phyloP scores from a whole-genome alignment of 306 rosid species.

The Inga oerstediana region DNA sequence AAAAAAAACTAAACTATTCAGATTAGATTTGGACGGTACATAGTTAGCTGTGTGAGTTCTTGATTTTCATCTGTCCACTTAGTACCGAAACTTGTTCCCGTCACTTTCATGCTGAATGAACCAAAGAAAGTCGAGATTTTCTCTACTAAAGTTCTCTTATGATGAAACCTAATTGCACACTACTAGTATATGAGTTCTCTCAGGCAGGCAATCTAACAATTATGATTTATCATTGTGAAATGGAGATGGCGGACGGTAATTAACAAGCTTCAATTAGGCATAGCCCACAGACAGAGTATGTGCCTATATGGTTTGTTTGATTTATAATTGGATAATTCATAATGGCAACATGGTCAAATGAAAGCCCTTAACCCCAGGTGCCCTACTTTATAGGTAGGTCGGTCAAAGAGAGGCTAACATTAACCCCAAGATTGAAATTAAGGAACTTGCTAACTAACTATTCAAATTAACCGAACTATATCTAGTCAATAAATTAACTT shows the following conservation, averaged over 20 bases:
- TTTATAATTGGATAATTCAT: not conserved
- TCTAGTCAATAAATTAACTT: not conserved
- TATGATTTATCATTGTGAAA: not conserved
- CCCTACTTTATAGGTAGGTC: not conserved
- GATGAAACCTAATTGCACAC: not conserved
- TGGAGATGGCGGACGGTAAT: not conserved
- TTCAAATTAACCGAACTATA: not conserved
- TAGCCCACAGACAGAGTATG: not conserved
- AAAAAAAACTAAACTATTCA: too few species aligned
- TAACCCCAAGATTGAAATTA: too few species aligned
- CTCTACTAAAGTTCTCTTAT: not conserved
- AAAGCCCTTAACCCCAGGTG: slow-evolving; percentile 6
- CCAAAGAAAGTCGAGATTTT: not conserved
- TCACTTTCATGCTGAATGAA: too few species aligned
- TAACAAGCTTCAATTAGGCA: not conserved
- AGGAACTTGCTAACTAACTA: not conserved
- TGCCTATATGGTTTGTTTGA: not conserved
- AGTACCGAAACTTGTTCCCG: too few species aligned
- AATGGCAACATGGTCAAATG: not conserved
- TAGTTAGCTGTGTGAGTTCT: too few species aligned
- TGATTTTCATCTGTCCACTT: too few species aligned
- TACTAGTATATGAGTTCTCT: too few species aligned
- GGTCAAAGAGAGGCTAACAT: not conserved
- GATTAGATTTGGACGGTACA: too few species aligned
- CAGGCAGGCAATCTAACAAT: not conserved